Evolutionary conservation across 495 filamentous ascomycete species (phyloP), one percentile per base, ranked within the genome.

Genomic region (Evernia prunastri): DNA sequence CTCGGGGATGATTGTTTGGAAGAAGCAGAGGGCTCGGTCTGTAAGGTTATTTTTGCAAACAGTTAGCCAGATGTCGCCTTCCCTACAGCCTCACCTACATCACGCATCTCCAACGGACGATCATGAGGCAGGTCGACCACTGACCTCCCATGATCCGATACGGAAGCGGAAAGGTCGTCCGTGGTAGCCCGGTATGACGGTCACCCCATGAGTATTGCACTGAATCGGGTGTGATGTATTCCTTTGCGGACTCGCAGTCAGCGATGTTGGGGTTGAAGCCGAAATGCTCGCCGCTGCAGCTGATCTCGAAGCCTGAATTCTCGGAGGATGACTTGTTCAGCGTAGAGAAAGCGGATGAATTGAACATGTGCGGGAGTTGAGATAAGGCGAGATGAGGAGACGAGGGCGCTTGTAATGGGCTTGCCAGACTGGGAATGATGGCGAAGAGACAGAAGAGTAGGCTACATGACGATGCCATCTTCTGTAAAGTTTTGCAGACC

Each of bases 131-230:
- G n/a, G n/a, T n/a, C 43, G 11, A 47, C 17, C 2, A 36, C 59
- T 61, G 11, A 61, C 59, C 59, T 37, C 59, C 59, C 59, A 61
- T 61, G 8, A 61, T 43, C 59, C 59, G 39, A 47, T 47, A 61
- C n/a, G 59, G 59, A 5, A 61, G 39, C 20, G 59, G 59, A 33
- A 61, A 49, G 0, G 31, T 25, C 1, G 0, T 2, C 20, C 0
- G 2, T 25, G 6, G 29, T 7, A 61, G 20, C 13, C 59, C 59
- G 0, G 37, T 2, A 36, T 61, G 59, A 8, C 59, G 37, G 4
- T 1, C 2, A 3, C 59, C 59, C 59, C 59, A 61, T 17, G 23
- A 31, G 12, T 49, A 49, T 10, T 47, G n/a, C 5, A 23, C 43
- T 4, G 23, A 13, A 12, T 61, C 59, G 2, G 59, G 43, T 4